phyloP scores from a whole-genome alignment of 129 eudicot species.

The Oenanthe sinensis region DNA sequence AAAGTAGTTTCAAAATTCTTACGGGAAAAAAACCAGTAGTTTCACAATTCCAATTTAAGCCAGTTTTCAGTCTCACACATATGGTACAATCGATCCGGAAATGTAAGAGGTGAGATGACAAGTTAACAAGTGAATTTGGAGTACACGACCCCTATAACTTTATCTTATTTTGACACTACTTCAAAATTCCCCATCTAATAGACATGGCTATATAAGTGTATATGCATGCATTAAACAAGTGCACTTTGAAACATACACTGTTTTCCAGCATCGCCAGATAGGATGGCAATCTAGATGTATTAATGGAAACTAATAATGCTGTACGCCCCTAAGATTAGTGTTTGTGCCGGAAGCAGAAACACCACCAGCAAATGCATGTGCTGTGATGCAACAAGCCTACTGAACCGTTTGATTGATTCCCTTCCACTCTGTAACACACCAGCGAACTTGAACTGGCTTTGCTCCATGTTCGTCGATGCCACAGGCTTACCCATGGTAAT shows the following conservation, averaged over 20 bases:
- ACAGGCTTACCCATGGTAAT: slow-evolving; percentile 21
- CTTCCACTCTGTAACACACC: slow-evolving; percentile 43
- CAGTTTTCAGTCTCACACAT: too few relatives aligned
- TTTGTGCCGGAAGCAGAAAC: slow-evolving; percentile 55
- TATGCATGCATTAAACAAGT: not conserved
- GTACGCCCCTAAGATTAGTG: slow-evolving; percentile 37
- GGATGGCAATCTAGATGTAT: not conserved
- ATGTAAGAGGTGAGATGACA: not conserved
- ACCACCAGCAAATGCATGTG: slow-evolving; percentile 76
- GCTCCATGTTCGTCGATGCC: slow-evolving; percentile 19
- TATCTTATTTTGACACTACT: not conserved
- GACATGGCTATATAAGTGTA: not conserved
- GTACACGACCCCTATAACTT: too few relatives aligned
- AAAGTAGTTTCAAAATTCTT: too few relatives aligned
- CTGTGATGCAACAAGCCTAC: slow-evolving; percentile 63
- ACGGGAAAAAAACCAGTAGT: too few relatives aligned
- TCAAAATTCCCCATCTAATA: not conserved
- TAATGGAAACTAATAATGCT: slow-evolving; percentile 23
- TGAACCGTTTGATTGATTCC: slow-evolving; percentile 60
- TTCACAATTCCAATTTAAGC: too few relatives aligned
- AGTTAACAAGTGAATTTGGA: too few relatives aligned
- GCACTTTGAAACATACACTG: not conserved
- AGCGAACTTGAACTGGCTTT: slow-evolving; percentile 31
- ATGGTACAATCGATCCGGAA: not conserved
- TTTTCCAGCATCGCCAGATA: not conserved